Conservation (phyloP, 2,329 filamentous ascomycete genomes). For the Colletotrichum eleusines region DNA sequence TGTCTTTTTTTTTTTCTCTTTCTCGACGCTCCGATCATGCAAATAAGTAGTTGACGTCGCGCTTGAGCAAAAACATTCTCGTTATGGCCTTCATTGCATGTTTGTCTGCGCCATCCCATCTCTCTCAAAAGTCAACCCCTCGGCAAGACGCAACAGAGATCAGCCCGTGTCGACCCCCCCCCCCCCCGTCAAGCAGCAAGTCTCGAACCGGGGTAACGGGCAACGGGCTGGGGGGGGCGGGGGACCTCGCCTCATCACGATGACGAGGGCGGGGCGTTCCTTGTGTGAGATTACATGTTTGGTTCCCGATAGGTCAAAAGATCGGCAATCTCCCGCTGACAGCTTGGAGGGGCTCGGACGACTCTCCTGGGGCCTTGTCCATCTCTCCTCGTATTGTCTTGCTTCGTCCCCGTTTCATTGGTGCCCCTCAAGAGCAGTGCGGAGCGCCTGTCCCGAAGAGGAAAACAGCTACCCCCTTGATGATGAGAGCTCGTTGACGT, state of each 20-base stretch:
- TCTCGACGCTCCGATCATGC: too few species aligned
- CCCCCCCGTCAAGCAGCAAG: background rate
- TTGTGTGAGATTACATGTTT: background rate
- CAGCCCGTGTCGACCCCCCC: too few species aligned
- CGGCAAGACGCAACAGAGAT: background rate
- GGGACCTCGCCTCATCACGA: constrained; percentile 7
- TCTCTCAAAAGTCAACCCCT: background rate
- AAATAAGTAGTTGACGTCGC: background rate
- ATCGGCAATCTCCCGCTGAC: constrained; percentile 37
- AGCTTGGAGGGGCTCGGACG: background rate
- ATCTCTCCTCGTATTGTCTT: background rate
- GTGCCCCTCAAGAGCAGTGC: background rate
- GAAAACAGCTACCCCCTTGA: constrained; percentile 16
- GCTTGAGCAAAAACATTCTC: background rate
- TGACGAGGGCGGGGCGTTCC: constrained; percentile 21
- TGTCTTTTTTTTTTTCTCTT: too few species aligned
- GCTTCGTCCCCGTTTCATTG: background rate
- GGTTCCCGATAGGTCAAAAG: constrained; percentile 19
- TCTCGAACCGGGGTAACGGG: background rate
- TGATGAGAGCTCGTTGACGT: constrained; percentile 32
- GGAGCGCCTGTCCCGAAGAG: constrained; percentile 1
- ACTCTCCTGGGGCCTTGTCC: background rate
- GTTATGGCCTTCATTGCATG: background rate
- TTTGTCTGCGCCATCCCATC: background rate
- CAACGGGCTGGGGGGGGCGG: too few species aligned